Evolutionary conservation across 805 yeast genomes (phyloP), one percentile per base, ranked within the genome.

Genomic region (Sungouiella thailandica): DNA sequence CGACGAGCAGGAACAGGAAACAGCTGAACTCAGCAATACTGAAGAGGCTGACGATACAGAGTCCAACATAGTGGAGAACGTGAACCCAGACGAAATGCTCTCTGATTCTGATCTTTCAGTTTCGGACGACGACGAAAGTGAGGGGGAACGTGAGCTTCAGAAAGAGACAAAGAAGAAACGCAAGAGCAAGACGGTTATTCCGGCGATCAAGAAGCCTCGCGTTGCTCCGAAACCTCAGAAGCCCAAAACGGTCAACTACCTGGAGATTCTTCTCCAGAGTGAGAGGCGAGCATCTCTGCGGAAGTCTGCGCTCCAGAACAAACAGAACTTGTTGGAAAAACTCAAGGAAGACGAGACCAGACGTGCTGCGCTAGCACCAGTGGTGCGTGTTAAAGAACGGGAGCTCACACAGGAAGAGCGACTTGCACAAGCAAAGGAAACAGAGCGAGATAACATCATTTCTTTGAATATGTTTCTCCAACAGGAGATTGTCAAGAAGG

Each of bases 401-500:
- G 77, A 77, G 61, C 61, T 78, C 50, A 82, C 93, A 0, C 83
- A 83, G 46, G 87, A 76, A 38, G 86, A 83, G 50, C 64, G 81
- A 25, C 57, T 83, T 28, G 80, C 72, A n/a, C 93, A 87, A 54
- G 97, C 98, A 1, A 65, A 79, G 29, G 83, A 80, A 46, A 93
- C 97, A 0, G 98, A 93, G 58, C 70, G 73, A 52, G 71, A 74
- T 28, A 93, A 93, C 55, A 62, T 78, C 2, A 65, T 76, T 17
- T 83, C 96, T 3, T 64, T 93, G 44, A 78, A 83, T 41, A 68
- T 74, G 48, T 93, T 84, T 52, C 76, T 81, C 47, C 94, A 89
- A 48, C 90, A 85, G 52, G 98, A 93, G 54, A 64, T 82, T 26
- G 80, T 77, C 29, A 80, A 86, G 49, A 87, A 86, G 53, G 80